Conservation (phyloP, 106 monocot genomes). For the Acanthochlamys bracteata region DNA sequence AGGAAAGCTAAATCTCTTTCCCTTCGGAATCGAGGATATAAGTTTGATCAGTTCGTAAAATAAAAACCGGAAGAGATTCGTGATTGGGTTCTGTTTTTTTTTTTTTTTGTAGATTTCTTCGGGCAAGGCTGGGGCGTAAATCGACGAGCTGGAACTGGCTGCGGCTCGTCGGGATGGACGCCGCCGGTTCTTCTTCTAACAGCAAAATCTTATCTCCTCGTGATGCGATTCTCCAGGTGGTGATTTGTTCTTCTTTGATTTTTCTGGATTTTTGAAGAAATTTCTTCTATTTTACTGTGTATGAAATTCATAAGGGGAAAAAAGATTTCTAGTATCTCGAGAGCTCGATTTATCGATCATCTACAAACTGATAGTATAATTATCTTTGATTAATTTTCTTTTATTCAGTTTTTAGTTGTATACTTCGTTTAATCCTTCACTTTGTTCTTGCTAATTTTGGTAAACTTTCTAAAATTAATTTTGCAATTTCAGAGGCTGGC, state of each 20-base stretch:
- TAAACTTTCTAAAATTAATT: no score
- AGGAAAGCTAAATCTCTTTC: no score
- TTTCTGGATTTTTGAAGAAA: neutral
- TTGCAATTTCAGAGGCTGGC: constrained; percentile 42
- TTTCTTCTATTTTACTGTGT: neutral
- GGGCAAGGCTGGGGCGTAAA: constrained; percentile 57
- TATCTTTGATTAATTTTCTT: no score
- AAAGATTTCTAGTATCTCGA: no score
- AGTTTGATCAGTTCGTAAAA: no score
- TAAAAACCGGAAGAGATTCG: no score
- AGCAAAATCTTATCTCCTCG: constrained; percentile 19
- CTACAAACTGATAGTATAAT: no score
- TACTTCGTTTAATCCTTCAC: neutral
- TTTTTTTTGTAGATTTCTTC: no score
- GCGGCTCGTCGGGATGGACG: constrained; percentile 52
- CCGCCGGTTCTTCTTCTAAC: constrained; percentile 33
- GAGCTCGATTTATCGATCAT: no score
- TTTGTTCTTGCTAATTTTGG: constrained; percentile 2
- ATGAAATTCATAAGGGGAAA: no score
- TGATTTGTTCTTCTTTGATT: neutral
- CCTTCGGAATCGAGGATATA: no score
- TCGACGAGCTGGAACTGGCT: constrained; percentile 27
- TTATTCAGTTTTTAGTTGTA: neutral
- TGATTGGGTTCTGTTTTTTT: no score
- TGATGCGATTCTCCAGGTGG: constrained; percentile 34